These are phyloP conservation scores for Trichoderma gracile DNA, from an alignment of 2,329 filamentous ascomycete species.

Conservation along the genomic window DNA sequence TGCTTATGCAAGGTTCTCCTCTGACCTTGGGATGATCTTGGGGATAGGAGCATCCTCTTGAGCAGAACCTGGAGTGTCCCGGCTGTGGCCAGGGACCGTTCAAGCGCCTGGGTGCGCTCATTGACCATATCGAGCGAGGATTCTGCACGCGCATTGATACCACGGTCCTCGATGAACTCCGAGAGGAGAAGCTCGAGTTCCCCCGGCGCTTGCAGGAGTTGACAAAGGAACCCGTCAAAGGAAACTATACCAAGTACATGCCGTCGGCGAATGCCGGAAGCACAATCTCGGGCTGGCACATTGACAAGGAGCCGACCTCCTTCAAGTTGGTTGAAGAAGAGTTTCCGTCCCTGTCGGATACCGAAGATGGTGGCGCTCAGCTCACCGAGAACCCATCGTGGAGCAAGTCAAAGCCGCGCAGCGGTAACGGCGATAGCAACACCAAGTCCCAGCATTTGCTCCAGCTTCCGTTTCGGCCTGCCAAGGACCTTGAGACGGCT, in stretches of 20 bases:
- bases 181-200: conserved; percentile 43
- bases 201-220: conserved; percentile 34
- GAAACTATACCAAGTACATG: conserved; percentile 36
- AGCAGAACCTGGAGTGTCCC: conserved; percentile 49
- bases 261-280: neutral
- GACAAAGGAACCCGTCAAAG: conserved; percentile 34
- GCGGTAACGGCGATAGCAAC: too few species aligned
- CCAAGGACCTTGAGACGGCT: neutral
- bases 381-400: neutral
- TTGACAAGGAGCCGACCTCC: neutral
- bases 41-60: conserved; percentile 42
- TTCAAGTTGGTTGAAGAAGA: conserved; percentile 26
- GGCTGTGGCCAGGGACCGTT: conserved; percentile 47
- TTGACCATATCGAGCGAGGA: conserved; percentile 49
- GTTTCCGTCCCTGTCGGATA: conserved; percentile 27
- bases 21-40: neutral
- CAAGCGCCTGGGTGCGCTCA: conserved; percentile 39
- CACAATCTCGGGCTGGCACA: neutral
- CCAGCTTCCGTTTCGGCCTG: neutral
- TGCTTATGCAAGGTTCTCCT: neutral
- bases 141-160: conserved; percentile 43
- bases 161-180: conserved; percentile 37
- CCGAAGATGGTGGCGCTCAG: neutral
- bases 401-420: neutral
- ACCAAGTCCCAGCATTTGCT: neutral